Evolutionary conservation across 805 yeast genomes (phyloP), one percentile per base, ranked within the genome.

Genomic region (Dipodascus geniculatus): DNA sequence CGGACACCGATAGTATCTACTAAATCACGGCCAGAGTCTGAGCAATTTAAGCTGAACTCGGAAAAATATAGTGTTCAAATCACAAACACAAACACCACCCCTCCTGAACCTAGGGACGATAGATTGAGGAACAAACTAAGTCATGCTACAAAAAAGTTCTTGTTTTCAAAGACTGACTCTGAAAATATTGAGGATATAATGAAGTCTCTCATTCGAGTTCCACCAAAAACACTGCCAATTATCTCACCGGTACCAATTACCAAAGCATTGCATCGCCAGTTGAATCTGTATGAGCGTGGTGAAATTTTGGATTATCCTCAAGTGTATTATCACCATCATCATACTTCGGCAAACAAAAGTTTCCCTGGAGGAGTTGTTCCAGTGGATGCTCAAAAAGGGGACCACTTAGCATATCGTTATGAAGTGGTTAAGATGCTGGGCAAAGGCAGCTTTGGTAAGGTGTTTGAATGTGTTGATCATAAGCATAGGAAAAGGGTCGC

Each of bases 361-460:
- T 3, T n/a, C 4, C 33, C 33, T 28, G 20, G 44, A n/a, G 44
- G 44, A 38, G 20, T 38, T 38, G 44, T 17, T n/a, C 44, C 44
- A 38, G 20, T 38, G 20, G 44, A 38, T 38, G 44, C 44, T 38
- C 44, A 38, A 38, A 38, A 38, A 17, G 80, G 83, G 9, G 96
- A 87, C 62, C 96, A 87, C 58, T 76, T 87, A 44, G 83, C 83
- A 52, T 87, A 81, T 65, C 68, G 95, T 24, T 88, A 82, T 63
- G 81, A 85, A 58, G 79, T 87, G 2, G 52, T 77, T 19, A 66
- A 72, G 1, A 65, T 72, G 1, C 72, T 87, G 9, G 96, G 96
- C 0, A 79, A 76, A 51, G 96, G 96, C 4, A 81, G 90, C 47
- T 87, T 87, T 71, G 96, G 96, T 0, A 80, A 79, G 51, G 96